A percentile compares a stretch with the other conserved stretches of the same genome.
These are phyloP conservation scores for Verticillium zaregamsianum DNA, from an alignment of 2,329 filamentous ascomycete genomes.

Conservation along the genomic window DNA sequence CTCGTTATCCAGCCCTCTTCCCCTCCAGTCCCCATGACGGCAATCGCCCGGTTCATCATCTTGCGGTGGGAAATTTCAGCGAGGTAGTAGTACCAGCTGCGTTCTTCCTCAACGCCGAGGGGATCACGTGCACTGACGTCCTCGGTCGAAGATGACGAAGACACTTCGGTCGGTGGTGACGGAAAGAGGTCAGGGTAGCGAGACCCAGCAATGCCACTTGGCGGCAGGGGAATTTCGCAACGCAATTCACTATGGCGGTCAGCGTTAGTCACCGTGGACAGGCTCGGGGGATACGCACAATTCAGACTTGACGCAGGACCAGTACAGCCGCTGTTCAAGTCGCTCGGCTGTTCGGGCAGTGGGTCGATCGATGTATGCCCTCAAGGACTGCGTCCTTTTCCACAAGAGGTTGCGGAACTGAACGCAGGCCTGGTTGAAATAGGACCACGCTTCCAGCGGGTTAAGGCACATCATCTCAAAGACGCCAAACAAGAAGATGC, in stretches of 20 bases:
- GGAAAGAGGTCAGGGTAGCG: conserved; percentile 24
- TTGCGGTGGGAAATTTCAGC: conserved; percentile 22
- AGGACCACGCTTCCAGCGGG: conserved; percentile 23
- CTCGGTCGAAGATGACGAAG: conserved; percentile 1
- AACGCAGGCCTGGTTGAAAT: conserved; percentile 24
- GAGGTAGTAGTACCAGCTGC: conserved; percentile 25
- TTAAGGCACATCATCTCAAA: conserved; percentile 28
- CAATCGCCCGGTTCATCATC: conserved; percentile 14
- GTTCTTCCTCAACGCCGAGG: conserved; percentile 16
- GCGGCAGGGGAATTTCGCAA: conserved; percentile 11
- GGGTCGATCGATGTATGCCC: background rate
- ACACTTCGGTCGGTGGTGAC: conserved; percentile 17
- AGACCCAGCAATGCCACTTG: conserved; percentile 12
- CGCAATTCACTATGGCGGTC: conserved; percentile 6
- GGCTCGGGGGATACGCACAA: conserved; percentile 12
- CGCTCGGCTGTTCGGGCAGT: conserved; percentile 2
- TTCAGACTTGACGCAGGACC: conserved; percentile 28
- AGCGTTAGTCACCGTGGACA: background rate
- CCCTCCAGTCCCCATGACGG: conserved; percentile 5
- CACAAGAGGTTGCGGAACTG: conserved; percentile 15
- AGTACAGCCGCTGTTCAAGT: conserved; percentile 24
- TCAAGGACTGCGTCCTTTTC: background rate
- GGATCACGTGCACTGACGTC: background rate
- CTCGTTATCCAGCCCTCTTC: conserved; percentile 15
- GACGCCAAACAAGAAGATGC: conserved; percentile 25